Base-by-base conservation (phyloP, 1,284 basidiomycete species). In the Papiliotrema flavescens region DNA sequence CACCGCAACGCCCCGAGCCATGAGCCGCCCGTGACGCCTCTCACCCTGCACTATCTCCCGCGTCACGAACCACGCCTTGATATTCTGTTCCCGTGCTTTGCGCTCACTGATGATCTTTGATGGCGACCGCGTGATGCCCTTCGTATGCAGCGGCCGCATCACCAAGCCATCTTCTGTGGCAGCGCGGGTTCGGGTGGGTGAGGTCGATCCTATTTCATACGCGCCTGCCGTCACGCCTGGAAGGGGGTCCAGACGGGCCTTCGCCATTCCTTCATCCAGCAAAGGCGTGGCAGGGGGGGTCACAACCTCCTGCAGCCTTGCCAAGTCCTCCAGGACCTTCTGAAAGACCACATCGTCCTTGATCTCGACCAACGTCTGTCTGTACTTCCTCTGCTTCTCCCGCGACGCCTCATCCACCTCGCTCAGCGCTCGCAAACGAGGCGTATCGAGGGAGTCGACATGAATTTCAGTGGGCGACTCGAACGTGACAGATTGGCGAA, bases 1-100 rank as follows among this genome's bases (percentile, higher is more conserved):
- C 49, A 67, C 67, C 49, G 49, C 53, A 9, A 67, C 58, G 13
- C 66, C 65, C n/a, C 54, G 54, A 8, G 62, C 61, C 36, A 70
- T 41, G 36, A 64, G 36, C 28, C 63, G 48, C 0, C 64, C 66
- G 59, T 67, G 50, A 26, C 66, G 51, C 40, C 61, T 51, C 37
- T 69, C 67, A 6, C 67, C 66, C 20, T 67, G 63, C 1, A 70
- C 62, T 14, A 70, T 42, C 56, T 70, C 67, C 35, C 67, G 54
- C 17, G 62, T 70, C 1, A 65, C 57, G 48, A 70, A 70, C 67
- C 67, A 70, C 15, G 66, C 66, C n/a, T 54, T 42, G 9, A 65
- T 55, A 37, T 28, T 47, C 11, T 58, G 26, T 26, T 53, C 24
- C 20, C 44, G 20, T 35, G 44, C 44, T 35, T 28, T 26, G 14